Evolutionary conservation across 192 early-diverging fungal genomes (phyloP).

Genomic region (Lunasporangiospora selenospora): DNA sequence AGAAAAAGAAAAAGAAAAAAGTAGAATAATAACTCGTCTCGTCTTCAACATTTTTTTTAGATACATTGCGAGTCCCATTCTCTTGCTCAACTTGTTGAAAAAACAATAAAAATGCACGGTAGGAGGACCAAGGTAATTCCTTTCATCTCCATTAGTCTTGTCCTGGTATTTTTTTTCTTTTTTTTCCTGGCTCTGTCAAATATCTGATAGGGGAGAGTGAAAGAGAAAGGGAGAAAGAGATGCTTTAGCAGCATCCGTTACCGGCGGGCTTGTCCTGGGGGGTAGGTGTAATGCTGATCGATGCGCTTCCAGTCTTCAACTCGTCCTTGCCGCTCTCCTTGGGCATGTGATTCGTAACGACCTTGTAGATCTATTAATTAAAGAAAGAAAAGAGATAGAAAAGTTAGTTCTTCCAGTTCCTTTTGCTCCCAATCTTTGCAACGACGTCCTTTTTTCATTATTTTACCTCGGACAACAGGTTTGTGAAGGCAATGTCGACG

Average conservation of each 20-base stretch:
- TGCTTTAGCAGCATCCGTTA: slow-evolving; percentile 45
- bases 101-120: neutral
- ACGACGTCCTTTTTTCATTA: neutral
- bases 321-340: slow-evolving; percentile 51
- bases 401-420: neutral
- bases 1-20: slow-evolving; percentile 9
- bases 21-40: neutral
- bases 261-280: slow-evolving; percentile 48
- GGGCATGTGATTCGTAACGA: slow-evolving; percentile 47
- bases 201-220: too few species aligned
- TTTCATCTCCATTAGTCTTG: neutral
- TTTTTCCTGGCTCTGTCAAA: too few species aligned
- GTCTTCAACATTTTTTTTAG: neutral
- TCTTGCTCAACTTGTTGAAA: neutral
- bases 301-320: slow-evolving; percentile 51
- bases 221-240: neutral
- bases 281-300: slow-evolving; percentile 48
- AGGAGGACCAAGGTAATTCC: neutral
- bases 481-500: slow-evolving; percentile 81
- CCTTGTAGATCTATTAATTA: slow-evolving; percentile 49
- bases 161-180: neutral
- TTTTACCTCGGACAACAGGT: slow-evolving; percentile 44
- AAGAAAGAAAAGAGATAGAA: neutral
- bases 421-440: neutral
- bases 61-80: neutral